Evolutionary conservation across 306 rosid genomes (phyloP).

Genomic region (Cyamopsis tetragonoloba): DNA sequence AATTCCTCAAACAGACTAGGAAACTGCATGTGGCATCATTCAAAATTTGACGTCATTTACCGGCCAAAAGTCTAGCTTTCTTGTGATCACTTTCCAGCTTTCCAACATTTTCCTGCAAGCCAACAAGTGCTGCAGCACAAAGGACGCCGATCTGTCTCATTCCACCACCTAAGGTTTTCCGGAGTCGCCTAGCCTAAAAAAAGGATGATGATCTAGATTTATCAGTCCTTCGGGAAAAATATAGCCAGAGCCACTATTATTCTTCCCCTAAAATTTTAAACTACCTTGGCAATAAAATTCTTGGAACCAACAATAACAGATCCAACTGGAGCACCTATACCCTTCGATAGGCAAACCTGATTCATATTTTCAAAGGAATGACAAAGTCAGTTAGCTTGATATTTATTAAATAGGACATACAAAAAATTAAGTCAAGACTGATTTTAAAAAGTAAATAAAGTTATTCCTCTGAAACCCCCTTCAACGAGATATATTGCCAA

Average conservation of each 20-base stretch:
- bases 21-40: conserved; percentile 1
- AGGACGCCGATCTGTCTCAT: conserved; percentile 91
- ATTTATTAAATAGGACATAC: background rate
- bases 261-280: background rate
- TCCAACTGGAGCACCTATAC: conserved; percentile 97
- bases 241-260: background rate
- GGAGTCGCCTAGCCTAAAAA: conserved; percentile 69
- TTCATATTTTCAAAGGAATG: conserved; percentile 18
- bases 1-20: background rate
- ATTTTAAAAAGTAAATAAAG: background rate
- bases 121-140: conserved; percentile 86
- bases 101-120: conserved; percentile 58
- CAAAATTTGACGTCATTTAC: conserved; percentile 31
- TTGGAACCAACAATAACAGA: conserved; percentile 79
- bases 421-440: background rate
- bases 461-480: background rate
- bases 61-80: conserved; percentile 68
- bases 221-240: background rate
- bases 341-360: conserved; percentile 88
- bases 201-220: background rate
- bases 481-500: background rate
- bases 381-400: background rate
- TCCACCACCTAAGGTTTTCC: conserved; percentile 93
- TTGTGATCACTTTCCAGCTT: conserved; percentile 79
- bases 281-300: conserved; percentile 81